Evolutionary conservation across 305 asterid species (phyloP).

Genomic region (Plantago lanceolata): DNA sequence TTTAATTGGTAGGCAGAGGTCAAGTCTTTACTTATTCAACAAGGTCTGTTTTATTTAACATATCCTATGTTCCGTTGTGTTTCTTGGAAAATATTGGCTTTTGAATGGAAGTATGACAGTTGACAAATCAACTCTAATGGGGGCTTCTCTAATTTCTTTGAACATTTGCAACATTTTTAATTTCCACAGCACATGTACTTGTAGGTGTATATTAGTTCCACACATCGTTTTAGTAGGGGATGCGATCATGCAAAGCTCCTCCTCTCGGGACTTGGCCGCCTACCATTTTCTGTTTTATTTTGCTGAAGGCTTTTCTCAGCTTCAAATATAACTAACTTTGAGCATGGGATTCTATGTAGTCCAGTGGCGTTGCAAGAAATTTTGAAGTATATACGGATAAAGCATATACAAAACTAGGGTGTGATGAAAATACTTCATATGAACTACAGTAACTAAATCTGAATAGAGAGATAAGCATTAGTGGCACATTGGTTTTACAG

Average conservation of each 20-base stretch:
- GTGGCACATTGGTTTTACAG: background rate
- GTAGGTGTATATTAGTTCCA: background rate
- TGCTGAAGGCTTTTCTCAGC: background rate
- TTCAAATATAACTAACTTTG: background rate
- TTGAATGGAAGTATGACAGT: background rate
- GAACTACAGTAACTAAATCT: background rate
- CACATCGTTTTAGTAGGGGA: no score
- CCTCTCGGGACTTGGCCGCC: no score
- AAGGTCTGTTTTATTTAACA: slow-evolving; percentile 4
- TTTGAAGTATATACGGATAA: background rate
- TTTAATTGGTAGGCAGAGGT: slow-evolving; percentile 10
- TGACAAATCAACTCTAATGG: background rate
- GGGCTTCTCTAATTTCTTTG: background rate
- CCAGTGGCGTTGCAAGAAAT: background rate
- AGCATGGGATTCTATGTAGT: background rate
- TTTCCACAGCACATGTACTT: background rate
- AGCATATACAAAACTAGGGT: background rate
- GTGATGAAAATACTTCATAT: background rate
- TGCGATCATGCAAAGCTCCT: no score
- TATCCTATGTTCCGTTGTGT: background rate
- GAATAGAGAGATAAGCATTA: no score
- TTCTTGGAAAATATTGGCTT: background rate
- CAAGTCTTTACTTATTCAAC: slow-evolving; percentile 8
- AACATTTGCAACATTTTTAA: slow-evolving; percentile 4
- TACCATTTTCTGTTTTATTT: no score